phyloP scores from a whole-genome alignment of 2,329 filamentous ascomycete genomes.

The Verticillium klebahnii region DNA sequence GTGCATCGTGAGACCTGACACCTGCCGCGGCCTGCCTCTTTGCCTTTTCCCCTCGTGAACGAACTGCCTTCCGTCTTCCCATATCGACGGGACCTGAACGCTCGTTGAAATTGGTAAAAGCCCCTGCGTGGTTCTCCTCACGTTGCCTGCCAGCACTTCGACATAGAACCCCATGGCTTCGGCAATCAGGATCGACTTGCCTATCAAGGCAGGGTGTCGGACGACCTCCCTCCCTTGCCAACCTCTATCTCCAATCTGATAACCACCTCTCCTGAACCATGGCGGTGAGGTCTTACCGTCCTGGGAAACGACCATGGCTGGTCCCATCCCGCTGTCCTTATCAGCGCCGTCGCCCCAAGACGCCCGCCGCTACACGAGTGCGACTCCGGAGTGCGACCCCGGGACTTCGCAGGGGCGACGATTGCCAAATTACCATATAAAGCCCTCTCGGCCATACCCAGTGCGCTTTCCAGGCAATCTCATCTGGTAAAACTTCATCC shows the following conservation, averaged over 20 bases:
- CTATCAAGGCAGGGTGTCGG: not conserved
- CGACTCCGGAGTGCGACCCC: not conserved
- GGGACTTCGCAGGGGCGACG: not conserved
- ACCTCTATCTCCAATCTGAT: not conserved
- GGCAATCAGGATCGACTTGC: not conserved
- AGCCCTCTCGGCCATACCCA: not conserved
- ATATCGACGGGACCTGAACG: no score
- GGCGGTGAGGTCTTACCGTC: not conserved
- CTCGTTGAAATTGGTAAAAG: no score
- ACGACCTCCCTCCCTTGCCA: not conserved
- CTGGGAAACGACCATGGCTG: not conserved
- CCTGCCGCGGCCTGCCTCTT: no score
- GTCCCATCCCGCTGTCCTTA: not conserved
- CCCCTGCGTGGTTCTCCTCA: no score
- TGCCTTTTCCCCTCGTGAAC: no score
- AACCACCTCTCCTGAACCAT: not conserved
- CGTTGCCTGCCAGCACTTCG: not conserved
- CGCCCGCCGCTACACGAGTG: not conserved
- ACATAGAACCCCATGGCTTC: not conserved
- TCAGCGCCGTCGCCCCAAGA: not conserved
- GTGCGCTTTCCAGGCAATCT: not conserved
- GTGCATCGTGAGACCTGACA: no score
- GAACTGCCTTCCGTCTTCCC: no score
- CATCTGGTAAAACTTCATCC: not conserved
- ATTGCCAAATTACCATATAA: not conserved